Evolutionary conservation across 2,329 filamentous ascomycete species (phyloP).

Genomic region (Huntiella bhutanensis): DNA sequence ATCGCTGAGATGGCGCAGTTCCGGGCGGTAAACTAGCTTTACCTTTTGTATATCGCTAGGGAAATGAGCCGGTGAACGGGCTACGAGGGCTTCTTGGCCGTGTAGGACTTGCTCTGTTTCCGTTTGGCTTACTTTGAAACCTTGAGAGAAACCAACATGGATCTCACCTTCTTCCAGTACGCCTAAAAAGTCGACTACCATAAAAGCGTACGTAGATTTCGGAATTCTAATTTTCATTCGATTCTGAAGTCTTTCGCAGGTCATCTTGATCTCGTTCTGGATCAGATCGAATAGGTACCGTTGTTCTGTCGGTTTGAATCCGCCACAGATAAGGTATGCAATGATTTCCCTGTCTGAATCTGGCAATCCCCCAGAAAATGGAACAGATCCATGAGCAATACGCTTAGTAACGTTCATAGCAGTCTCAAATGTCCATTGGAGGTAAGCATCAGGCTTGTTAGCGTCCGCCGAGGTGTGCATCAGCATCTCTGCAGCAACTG

Average conservation of each 20-base stretch:
- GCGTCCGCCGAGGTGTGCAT: conserved; percentile 28
- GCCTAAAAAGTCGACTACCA: conserved; percentile 47
- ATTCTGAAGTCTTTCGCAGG: conserved; percentile 33
- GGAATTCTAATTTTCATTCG: conserved; percentile 43
- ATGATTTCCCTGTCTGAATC: conserved; percentile 30
- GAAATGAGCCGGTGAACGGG: conserved; percentile 49
- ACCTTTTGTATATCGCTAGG: conserved; percentile 56
- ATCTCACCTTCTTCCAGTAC: conserved; percentile 46
- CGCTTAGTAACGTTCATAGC: conserved; percentile 20
- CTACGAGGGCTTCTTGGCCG: conserved; percentile 43
- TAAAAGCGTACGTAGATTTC: conserved; percentile 42
- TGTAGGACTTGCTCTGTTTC: conserved; percentile 35
- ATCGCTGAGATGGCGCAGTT: conserved; percentile 51
- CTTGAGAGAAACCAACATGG: conserved; percentile 47
- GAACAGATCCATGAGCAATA: conserved; percentile 21
- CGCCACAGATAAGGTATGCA: conserved; percentile 35
- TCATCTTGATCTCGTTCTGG: conserved; percentile 27
- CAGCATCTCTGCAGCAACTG: conserved; percentile 33
- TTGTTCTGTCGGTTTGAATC: conserved; percentile 34
- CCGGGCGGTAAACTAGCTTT: conserved; percentile 34
- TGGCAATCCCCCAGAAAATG: conserved; percentile 32
- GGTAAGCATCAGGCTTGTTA: conserved; percentile 26
- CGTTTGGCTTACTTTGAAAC: conserved; percentile 33
- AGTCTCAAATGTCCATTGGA: conserved; percentile 34
- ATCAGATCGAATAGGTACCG: conserved; percentile 30